Evolutionary conservation across 139 green algal species (phyloP).

Genomic region (Chlorella sp.): DNA sequence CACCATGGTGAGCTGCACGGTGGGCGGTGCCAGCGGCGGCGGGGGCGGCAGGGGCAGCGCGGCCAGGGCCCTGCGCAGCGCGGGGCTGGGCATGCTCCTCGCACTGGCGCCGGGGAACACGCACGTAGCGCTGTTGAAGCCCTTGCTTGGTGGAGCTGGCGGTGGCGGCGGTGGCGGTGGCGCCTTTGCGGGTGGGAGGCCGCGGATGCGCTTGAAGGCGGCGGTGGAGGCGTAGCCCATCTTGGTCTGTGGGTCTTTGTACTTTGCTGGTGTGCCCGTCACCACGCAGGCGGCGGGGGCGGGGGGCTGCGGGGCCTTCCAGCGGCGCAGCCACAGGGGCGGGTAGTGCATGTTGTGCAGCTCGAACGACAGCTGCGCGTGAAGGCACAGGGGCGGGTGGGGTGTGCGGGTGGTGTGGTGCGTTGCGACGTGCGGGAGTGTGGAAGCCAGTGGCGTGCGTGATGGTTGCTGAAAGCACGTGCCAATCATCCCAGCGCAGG

Average conservation of each 20-base stretch:
- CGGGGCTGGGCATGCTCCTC: neutral
- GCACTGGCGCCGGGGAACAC: neutral
- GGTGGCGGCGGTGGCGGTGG: neutral
- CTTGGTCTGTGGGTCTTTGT: constrained; percentile 3
- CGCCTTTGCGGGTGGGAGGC: neutral
- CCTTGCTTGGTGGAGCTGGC: neutral
- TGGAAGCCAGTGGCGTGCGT: no score
- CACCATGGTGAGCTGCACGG: neutral
- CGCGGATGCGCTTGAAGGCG: neutral
- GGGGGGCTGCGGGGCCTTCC: constrained; percentile 13
- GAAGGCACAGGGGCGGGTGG: no score
- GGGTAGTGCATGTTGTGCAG: constrained; percentile 31
- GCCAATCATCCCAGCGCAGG: no score
- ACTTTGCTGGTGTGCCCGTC: constrained; percentile 13
- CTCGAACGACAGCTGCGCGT: constrained; percentile 7
- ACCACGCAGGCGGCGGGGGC: constrained; percentile 15
- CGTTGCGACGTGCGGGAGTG: no score
- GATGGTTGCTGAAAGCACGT: no score
- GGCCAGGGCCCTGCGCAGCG: neutral
- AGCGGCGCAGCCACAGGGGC: constrained; percentile 28
- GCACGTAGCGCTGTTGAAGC: neutral
- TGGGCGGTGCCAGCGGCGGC: no score
- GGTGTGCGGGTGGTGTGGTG: no score
- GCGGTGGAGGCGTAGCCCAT: neutral
- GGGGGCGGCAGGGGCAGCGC: neutral